Base-by-base conservation (phyloP, 192 early-diverging fungal species). In the Umbelopsis sp. region DNA sequence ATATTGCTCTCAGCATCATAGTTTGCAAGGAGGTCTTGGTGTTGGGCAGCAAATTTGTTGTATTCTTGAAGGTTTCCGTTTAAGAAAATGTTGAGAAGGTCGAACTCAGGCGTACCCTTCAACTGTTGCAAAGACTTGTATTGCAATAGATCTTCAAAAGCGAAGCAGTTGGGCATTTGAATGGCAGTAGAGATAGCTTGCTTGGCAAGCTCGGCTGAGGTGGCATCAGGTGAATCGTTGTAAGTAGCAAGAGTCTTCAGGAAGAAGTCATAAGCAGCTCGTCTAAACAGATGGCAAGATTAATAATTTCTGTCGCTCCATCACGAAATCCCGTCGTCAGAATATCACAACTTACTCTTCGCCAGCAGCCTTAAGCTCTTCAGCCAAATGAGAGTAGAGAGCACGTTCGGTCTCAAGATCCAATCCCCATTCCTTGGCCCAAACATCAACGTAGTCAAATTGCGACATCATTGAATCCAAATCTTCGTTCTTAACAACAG, bases 131-230 rank as follows among this genome's bases (percentile, higher is more conserved):
- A 81, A 25, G 91, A 85, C 24, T 71, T 74, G 51, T 94, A 86
- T 56, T 85, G 80, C 74, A 85, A 80, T 75, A 97, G 77, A 38
- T 90, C 89, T 69, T 94, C 91, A 79, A 96, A 91, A 70, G 89
- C 88, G 74, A 93, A 92, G 52, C 94, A 88, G 26, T 85, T 81
- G 8, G 88, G 83, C 36, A 91, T 81, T 32, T 83, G 71, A 45
- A 98, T 84, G 2, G 93, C 92, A 54, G 83, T 81, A 20, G 76
- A 79, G 21, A 91, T 90, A 9, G 83, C 81, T 43, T 85, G 79
- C 66, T 86, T 88, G 25, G 82, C 82, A 70, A 77, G 68, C 8
- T 77, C 78, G n/a, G 78, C 77, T 24, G 80, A 52, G 16, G 76
- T 70, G 22, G 71, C 76, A 50, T 83, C 76, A 45, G 69, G 44